Evolutionary conservation across 2,329 filamentous ascomycete species (phyloP).

Genomic region (Cercospora sp.): DNA sequence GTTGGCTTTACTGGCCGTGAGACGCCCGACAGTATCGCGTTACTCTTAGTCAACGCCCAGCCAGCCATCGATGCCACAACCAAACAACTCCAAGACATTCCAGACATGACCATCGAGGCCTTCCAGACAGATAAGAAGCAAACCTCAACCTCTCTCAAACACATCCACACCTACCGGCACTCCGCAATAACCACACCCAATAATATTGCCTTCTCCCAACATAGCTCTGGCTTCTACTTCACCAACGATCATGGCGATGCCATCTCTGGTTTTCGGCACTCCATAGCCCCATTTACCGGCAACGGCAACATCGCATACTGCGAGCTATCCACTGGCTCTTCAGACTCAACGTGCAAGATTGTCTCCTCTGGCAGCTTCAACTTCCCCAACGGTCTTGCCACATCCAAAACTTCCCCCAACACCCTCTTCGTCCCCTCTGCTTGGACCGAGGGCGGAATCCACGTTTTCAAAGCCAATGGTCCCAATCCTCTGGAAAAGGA

Average conservation of each 20-base stretch:
- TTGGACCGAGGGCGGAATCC: slow-evolving; percentile 21
- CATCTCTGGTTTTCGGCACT: slow-evolving; percentile 19
- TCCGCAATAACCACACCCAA: slow-evolving; percentile 28
- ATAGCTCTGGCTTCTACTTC: slow-evolving; percentile 23
- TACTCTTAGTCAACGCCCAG: slow-evolving; percentile 25
- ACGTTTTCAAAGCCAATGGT: slow-evolving; percentile 20
- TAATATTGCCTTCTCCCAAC: slow-evolving; percentile 24
- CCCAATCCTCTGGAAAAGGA: slow-evolving; percentile 15
- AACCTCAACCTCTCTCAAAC: slow-evolving; percentile 12
- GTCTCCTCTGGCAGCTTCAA: slow-evolving; percentile 14
- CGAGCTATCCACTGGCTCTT: neutral
- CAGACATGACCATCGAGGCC: slow-evolving; percentile 28
- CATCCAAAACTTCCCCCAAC: slow-evolving; percentile 8
- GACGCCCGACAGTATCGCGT: slow-evolving; percentile 13
- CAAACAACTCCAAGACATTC: slow-evolving; percentile 19
- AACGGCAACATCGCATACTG: slow-evolving; percentile 29
- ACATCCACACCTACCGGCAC: slow-evolving; percentile 21
- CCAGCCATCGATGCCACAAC: slow-evolving; percentile 23
- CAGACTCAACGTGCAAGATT: neutral
- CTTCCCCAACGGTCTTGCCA: slow-evolving; percentile 30
- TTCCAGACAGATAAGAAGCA: slow-evolving; percentile 18
- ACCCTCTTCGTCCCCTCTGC: slow-evolving; percentile 27
- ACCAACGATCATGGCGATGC: slow-evolving; percentile 32
- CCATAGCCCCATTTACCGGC: slow-evolving; percentile 21
- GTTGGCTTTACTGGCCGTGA: slow-evolving; percentile 24